Base-by-base conservation (phyloP, 2,329 filamentous ascomycete genomes). In the Hymenoscyphus fructigenus region DNA sequence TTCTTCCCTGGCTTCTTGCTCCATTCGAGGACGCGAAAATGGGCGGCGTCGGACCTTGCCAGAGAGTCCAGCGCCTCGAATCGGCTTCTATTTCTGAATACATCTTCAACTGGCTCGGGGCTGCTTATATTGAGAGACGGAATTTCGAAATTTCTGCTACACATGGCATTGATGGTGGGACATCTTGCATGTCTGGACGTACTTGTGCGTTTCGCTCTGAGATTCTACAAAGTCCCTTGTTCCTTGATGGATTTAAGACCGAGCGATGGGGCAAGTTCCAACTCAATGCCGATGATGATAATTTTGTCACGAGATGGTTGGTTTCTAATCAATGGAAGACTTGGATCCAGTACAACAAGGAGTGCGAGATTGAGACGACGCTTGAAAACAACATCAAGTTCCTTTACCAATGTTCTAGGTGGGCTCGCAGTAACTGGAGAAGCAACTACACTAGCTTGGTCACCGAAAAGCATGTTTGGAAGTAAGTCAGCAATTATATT, bases 91-190 rank as follows among this genome's bases (percentile, higher is more conserved):
- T 87, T 74, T 81, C 81, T 29, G 85, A 86, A 53, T 85, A 85
- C 60, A 81, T 91, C 69, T 97, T 89, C 88, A 93, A 93, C 75
- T 97, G 94, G 83, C 84, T 98, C 23, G 93, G 93, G 5, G 91
- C 93, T 26, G 88, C 93, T 60, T 98, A 98, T 78, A 90, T 98
- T 68, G 91, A 97, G 78, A 88, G 94, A 65, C 89, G 94, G 67
- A 98, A 97, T 79, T 98, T 97, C 76, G 94, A 98, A 78, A 97
- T 96, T 75, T 96, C 93, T 58, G 93, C 94, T 36, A 97, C 93
- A 62, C 94, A 96, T 77, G 91, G 94, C 79, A 90, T 97, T 60
- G 94, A 98, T 76, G 94, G 94, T 65, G 94, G 94, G 50, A 90
- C 96, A n/a, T 96, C 94, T 12, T 98, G 94, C 81, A 92, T 98